Conservation (phyloP, 1,284 basidiomycete genomes). For the Exobasidium cylindrosporum region DNA sequence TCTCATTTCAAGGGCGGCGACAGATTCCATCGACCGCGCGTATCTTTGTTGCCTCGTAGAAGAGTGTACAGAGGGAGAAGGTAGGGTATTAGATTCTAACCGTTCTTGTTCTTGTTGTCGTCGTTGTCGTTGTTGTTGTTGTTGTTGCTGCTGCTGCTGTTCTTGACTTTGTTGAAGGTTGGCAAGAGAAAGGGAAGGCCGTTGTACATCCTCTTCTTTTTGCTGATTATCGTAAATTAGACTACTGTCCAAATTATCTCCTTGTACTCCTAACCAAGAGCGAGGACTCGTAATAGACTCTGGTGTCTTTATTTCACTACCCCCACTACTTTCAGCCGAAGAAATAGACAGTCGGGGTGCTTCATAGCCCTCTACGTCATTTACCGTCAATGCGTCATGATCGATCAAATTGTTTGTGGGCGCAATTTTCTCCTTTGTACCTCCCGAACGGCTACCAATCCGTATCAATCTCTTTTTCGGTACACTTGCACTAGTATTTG, state of each 20-base stretch:
- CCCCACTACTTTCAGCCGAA: slow-evolving; percentile 29
- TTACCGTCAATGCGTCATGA: neutral
- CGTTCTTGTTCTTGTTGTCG: slow-evolving; percentile 7
- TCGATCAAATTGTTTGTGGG: too few species aligned
- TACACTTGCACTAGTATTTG: neutral
- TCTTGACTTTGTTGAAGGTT: slow-evolving; percentile 18
- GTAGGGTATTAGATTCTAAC: neutral
- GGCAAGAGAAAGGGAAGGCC: slow-evolving; percentile 9
- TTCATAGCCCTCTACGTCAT: neutral
- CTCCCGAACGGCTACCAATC: neutral
- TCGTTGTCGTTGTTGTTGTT: neutral
- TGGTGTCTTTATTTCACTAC: slow-evolving; percentile 32
- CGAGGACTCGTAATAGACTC: slow-evolving; percentile 22
- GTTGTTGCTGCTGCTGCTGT: slow-evolving; percentile 5
- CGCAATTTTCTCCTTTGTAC: too few species aligned
- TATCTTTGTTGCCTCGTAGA: neutral
- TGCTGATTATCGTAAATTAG: neutral
- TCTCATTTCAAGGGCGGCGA: neutral
- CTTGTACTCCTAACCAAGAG: neutral
- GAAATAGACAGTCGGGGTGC: slow-evolving; percentile 37
- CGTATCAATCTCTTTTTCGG: neutral
- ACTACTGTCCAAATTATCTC: neutral
- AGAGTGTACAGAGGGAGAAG: neutral
- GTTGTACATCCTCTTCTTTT: neutral
- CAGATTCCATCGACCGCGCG: neutral